phyloP scores from a whole-genome alignment of 1,284 basidiomycete genomes.

The Trichosporon sp. region DNA sequence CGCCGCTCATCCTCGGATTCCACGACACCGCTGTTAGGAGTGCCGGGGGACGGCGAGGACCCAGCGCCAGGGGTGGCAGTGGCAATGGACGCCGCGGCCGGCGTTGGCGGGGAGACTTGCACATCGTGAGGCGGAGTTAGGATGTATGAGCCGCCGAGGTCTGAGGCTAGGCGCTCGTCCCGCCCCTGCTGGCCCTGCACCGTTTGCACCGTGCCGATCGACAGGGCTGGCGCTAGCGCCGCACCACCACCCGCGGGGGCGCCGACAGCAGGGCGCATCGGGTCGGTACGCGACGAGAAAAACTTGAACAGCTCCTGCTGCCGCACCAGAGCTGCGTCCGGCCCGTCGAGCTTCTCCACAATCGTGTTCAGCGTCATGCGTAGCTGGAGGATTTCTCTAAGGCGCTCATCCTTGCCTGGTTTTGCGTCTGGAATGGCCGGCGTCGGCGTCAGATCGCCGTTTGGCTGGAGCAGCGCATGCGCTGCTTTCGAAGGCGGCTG shows the following conservation, averaged over 20 bases:
- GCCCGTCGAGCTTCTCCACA: constrained; percentile 76
- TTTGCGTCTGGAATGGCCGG: not conserved
- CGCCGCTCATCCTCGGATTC: constrained; percentile 1
- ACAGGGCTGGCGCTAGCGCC: not conserved
- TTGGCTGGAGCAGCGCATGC: not conserved
- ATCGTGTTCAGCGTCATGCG: constrained; percentile 81
- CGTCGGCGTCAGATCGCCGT: not conserved
- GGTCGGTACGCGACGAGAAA: constrained; percentile 49
- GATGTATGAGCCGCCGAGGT: constrained; percentile 30
- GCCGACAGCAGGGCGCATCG: not conserved
- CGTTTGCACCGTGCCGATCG: not conserved
- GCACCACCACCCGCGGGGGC: not conserved
- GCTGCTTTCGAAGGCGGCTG: not conserved
- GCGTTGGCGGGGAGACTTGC: constrained; percentile 10
- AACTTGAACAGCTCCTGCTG: constrained; percentile 85
- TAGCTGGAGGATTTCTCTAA: constrained; percentile 71
- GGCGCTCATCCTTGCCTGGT: constrained; percentile 3
- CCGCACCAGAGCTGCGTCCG: constrained; percentile 72
- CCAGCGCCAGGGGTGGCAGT: no score
- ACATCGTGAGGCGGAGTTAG: constrained; percentile 6
- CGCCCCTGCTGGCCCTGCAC: not conserved
- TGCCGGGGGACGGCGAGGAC: not conserved
- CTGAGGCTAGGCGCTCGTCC: not conserved
- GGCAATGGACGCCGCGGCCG: no score
- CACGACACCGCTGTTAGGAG: not conserved